These are phyloP conservation scores for Alternaria angustiovoidea DNA, from an alignment of 2,329 filamentous ascomycete genomes.

Conservation along the genomic window DNA sequence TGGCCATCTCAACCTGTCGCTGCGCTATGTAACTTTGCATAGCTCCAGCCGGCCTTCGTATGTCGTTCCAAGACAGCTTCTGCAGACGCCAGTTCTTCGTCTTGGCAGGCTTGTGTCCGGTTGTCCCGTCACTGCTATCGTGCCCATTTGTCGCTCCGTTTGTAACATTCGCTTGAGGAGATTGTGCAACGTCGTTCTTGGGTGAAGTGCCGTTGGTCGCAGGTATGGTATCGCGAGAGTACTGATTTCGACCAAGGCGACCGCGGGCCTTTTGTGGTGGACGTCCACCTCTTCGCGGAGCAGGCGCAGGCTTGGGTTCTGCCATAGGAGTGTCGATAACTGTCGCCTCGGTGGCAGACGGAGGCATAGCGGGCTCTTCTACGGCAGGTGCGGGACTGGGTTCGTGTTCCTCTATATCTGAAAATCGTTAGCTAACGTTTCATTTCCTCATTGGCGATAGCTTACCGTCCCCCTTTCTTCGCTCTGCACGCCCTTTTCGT, in stretches of 20 bases:
- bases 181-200: slow-evolving; percentile 39
- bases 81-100: slow-evolving; percentile 63
- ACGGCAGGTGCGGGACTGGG: slow-evolving; percentile 30
- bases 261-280: slow-evolving; percentile 45
- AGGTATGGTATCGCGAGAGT: slow-evolving; percentile 46
- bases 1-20: slow-evolving; percentile 84
- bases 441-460: slow-evolving; percentile 17
- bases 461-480: slow-evolving; percentile 81
- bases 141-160: slow-evolving; percentile 49
- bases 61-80: slow-evolving; percentile 81
- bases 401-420: slow-evolving; percentile 42
- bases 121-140: slow-evolving; percentile 65
- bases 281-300: slow-evolving; percentile 45
- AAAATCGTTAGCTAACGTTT: slow-evolving; percentile 28
- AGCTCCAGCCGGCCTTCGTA: slow-evolving; percentile 81
- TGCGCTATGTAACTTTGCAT: slow-evolving; percentile 91
- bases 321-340: slow-evolving; percentile 36
- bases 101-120: slow-evolving; percentile 67
- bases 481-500: slow-evolving; percentile 81
- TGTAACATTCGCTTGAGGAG: slow-evolving; percentile 41
- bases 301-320: slow-evolving; percentile 39
- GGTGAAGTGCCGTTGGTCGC: slow-evolving; percentile 46
- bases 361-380: slow-evolving; percentile 39
- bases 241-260: slow-evolving; percentile 50
- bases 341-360: slow-evolving; percentile 33